Evolutionary conservation across 2,329 filamentous ascomycete species (phyloP), one percentile per base, ranked within the genome.

Genomic region (Trichoderma hamatum): DNA sequence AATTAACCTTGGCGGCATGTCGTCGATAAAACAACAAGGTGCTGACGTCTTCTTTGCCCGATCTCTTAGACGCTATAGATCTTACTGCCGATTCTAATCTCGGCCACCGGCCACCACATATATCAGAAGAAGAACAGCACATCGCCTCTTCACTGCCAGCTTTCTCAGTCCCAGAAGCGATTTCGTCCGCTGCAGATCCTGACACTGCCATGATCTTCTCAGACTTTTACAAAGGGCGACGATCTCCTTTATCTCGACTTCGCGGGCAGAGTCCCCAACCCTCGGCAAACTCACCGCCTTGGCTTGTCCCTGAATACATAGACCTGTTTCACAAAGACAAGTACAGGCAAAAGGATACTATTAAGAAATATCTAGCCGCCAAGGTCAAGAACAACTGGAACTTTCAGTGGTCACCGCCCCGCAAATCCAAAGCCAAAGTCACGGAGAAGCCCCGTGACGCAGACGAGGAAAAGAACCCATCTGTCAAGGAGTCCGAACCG

Each of bases 301-400:
- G 80, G 80, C 74, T 74, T n/a, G 76, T 79, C 54, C 81, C 88
- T 73, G 86, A 88, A 73, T 85, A 90, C 70, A 83, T 86, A 24
- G 88, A 90, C 74, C 81, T 90, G 6, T 78, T 88, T 61, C 89
- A 86, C 76, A 85, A 82, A 74, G 88, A 90, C 75, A 90, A 89
- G 76, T 71, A 78, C 30, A 88, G 85, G 78, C 86, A 89, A 73
- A 90, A 90, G 75, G 86, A 88, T 51, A 88, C 88, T 14, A 84
- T 90, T 43, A 86, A 82, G 74, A 84, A 81, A 62, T 86, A 85
- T 72, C 78, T 91, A 1, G 78, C 80, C 3, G 81, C 83, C 26
- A 86, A 84, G 72, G 80, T 90, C 51, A 84, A 83, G 70, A 83
- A 82, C 70, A 88, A 90, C 74, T 91, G 88, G 89, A 79, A 81